These are phyloP conservation scores for button mushroom (Agaricus bisporus) DNA, from an alignment of 768 basidiomycete species.

Conservation along the genomic window DNA sequence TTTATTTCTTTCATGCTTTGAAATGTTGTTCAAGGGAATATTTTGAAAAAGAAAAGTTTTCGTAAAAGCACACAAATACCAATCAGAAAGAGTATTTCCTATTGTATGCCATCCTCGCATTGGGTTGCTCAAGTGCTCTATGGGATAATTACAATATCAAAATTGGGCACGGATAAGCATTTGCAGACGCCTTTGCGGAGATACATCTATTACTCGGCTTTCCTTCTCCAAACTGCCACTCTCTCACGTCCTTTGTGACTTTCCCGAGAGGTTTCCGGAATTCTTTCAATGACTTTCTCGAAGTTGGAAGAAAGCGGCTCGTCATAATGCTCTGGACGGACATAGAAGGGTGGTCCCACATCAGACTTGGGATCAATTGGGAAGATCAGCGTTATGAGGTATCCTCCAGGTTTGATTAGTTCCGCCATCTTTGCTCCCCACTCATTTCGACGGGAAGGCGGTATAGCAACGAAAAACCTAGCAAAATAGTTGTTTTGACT, in stretches of 20 bases:
- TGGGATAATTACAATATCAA: too few relatives aligned
- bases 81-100: too few relatives aligned
- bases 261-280: constrained; percentile 36
- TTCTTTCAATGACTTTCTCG: constrained; percentile 46
- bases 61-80: too few relatives aligned
- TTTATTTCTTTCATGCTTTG: too few relatives aligned
- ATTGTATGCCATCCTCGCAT: too few relatives aligned
- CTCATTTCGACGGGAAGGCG: constrained; percentile 39
- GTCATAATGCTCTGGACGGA: constrained; percentile 50
- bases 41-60: too few relatives aligned
- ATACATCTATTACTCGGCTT: neutral
- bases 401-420: constrained; percentile 55
- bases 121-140: too few relatives aligned
- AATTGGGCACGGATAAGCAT: too few relatives aligned
- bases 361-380: constrained; percentile 43
- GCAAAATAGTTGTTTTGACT: neutral
- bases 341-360: constrained; percentile 57
- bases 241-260: constrained; percentile 43
- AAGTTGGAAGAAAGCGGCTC: constrained; percentile 43
- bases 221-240: constrained; percentile 48
- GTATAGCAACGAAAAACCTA: constrained; percentile 72
- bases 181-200: too few relatives aligned
- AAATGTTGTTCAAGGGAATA: too few relatives aligned
- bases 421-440: constrained; percentile 56
- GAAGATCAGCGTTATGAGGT: constrained; percentile 53